phyloP scores from a whole-genome alignment of 2,329 filamentous ascomycete genomes.

The Cladosporium phlei region DNA sequence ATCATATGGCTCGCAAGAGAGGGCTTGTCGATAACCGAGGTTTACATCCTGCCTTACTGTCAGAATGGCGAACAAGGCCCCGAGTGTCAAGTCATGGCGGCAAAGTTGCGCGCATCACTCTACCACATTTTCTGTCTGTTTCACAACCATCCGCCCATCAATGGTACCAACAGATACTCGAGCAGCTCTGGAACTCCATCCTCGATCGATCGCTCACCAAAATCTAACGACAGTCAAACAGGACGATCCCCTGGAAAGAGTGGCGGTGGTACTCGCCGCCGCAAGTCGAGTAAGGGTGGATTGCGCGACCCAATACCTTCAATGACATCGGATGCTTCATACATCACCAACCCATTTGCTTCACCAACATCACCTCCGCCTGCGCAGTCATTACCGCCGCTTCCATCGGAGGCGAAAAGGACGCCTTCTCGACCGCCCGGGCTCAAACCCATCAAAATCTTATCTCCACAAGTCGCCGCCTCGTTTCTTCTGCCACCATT shows the following conservation, averaged over 20 bases:
- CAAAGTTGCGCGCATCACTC: slow-evolving; percentile 89
- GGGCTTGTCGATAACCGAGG: slow-evolving; percentile 79
- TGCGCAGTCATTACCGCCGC: slow-evolving; percentile 27
- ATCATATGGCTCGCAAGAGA: slow-evolving; percentile 95
- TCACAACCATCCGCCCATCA: slow-evolving; percentile 80
- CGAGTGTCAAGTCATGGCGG: slow-evolving; percentile 82
- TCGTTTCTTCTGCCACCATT: slow-evolving; percentile 74
- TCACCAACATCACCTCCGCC: slow-evolving; percentile 39
- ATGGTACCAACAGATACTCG: slow-evolving; percentile 42
- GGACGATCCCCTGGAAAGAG: slow-evolving; percentile 20
- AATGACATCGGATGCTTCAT: slow-evolving; percentile 47
- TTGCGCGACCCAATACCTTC: slow-evolving; percentile 46
- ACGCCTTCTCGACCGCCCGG: slow-evolving; percentile 42
- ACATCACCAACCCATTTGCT: slow-evolving; percentile 48
- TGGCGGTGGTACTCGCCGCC: slow-evolving; percentile 21
- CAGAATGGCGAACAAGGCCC: slow-evolving; percentile 67
- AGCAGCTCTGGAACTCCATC: slow-evolving; percentile 22
- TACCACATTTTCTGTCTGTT: slow-evolving; percentile 97
- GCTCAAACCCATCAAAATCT: slow-evolving; percentile 27
- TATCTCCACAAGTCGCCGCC: slow-evolving; percentile 40
- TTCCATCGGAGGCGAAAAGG: slow-evolving; percentile 23
- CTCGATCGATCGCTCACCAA: slow-evolving; percentile 21
- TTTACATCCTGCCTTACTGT: slow-evolving; percentile 69
- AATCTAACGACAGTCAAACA: slow-evolving; percentile 15
- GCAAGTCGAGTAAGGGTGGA: slow-evolving; percentile 19